phyloP scores from a whole-genome alignment of 805 yeast species.

The Lachancea meyersii region DNA sequence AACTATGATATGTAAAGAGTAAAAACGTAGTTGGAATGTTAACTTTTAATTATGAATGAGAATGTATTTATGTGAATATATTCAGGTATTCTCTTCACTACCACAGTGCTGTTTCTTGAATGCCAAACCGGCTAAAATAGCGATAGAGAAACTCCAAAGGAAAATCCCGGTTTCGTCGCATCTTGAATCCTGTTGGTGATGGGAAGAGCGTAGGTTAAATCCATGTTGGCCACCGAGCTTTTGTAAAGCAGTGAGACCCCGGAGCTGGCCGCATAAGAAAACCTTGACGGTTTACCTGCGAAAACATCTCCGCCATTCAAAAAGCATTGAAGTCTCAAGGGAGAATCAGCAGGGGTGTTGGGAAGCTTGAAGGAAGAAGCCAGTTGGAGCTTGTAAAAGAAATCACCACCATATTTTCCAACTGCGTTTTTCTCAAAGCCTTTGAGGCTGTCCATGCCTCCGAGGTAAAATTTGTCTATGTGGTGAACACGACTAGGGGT shows the following conservation, averaged over 20 bases:
- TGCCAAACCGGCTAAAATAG: conserved; percentile 28
- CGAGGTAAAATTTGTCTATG: conserved; percentile 67
- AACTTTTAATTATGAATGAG: neutral
- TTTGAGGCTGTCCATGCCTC: conserved; percentile 56
- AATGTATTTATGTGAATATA: neutral
- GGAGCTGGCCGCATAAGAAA: conserved; percentile 37
- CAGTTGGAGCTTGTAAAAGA: conserved; percentile 43
- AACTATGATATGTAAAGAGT: neutral
- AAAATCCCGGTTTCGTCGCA: conserved; percentile 48
- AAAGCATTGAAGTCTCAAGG: conserved; percentile 58
- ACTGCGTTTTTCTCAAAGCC: conserved; percentile 60
- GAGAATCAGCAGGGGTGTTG: conserved; percentile 36
- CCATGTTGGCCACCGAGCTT: conserved; percentile 48
- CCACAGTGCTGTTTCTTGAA: neutral
- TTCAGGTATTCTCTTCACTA: no score
- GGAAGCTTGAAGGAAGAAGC: conserved; percentile 53
- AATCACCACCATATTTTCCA: conserved; percentile 57
- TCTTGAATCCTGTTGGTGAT: conserved; percentile 41
- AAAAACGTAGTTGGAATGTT: neutral
- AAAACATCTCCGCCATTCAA: conserved; percentile 49
- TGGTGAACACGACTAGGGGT: conserved; percentile 42
- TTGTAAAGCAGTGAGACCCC: conserved; percentile 51
- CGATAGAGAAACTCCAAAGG: conserved; percentile 46
- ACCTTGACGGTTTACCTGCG: conserved; percentile 18
- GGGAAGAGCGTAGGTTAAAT: conserved; percentile 51